Evolutionary conservation across 352 stramenopile genomes (phyloP).

Genomic region (Pythium aphanidermatum): DNA sequence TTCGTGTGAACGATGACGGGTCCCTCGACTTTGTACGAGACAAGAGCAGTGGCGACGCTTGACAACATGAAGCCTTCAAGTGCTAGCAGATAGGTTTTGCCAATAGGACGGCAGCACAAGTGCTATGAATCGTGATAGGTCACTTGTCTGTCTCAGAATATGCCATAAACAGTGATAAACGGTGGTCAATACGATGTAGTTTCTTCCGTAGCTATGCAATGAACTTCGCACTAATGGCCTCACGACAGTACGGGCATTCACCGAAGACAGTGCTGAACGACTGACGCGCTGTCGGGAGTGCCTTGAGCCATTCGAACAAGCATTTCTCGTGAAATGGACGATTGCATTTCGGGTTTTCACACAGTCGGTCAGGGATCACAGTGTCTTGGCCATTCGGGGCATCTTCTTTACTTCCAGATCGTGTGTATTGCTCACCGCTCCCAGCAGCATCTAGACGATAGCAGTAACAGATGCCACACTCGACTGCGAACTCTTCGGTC

Average conservation of each 20-base stretch:
- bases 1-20: slow-evolving; percentile 54
- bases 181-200: no score
- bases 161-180: no score
- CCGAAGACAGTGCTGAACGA: slow-evolving; percentile 90
- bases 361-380: slow-evolving; percentile 76
- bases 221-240: slow-evolving; percentile 80
- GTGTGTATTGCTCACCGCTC: no score
- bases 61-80: no score
- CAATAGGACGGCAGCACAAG: no score
- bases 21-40: slow-evolving; percentile 64
- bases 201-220: no score
- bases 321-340: slow-evolving; percentile 85
- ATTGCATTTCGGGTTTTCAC: slow-evolving; percentile 80
- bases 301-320: slow-evolving; percentile 87
- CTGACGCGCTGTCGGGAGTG: slow-evolving; percentile 79
- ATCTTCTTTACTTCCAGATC: no score
- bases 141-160: no score
- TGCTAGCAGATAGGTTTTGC: no score
- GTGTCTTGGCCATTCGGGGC: slow-evolving; percentile 10
- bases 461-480: slow-evolving; percentile 89
- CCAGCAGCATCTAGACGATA: slow-evolving; percentile 55
- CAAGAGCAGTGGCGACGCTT: neutral
- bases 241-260: slow-evolving; percentile 86
- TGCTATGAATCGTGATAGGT: no score
- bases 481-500: slow-evolving; percentile 63